Percentiles rank a stretch among this genome's conserved stretches.
phyloP scores from a whole-genome alignment of 2,329 filamentous ascomycete species.

The Sphaerulina musiva region DNA sequence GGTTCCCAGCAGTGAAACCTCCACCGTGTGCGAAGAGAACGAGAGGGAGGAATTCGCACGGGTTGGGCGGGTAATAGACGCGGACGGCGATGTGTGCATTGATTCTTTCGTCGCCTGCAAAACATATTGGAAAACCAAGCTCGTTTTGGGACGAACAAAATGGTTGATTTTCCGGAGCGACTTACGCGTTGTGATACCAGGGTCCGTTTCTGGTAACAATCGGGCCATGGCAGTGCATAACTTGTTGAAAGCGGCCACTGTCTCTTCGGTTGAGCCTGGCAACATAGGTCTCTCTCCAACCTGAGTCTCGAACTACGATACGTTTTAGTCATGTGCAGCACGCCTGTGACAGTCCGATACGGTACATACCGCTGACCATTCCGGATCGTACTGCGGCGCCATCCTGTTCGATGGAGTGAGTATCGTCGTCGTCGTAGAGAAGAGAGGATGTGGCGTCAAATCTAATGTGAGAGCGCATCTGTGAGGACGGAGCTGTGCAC shows the following conservation, averaged over 20 bases:
- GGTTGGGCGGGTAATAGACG: conserved; percentile 16
- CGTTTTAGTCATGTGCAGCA: not conserved
- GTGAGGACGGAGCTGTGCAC: not conserved
- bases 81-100: conserved; percentile 10
- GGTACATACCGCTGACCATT: conserved; percentile 4
- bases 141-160: too few species aligned
- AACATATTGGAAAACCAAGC: not conserved
- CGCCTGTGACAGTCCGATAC: not conserved
- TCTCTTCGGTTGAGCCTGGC: not conserved
- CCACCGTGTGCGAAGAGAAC: conserved; percentile 36
- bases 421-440: too few species aligned
- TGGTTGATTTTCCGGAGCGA: too few species aligned
- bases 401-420: not conserved
- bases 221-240: not conserved
- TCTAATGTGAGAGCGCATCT: not conserved
- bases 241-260: not conserved
- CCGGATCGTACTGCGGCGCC: not conserved
- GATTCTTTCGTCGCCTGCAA: conserved; percentile 9
- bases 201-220: not conserved
- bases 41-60: conserved; percentile 25
- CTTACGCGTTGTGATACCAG: not conserved
- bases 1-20: conserved; percentile 33
- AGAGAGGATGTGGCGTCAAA: not conserved
- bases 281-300: not conserved
- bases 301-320: conserved; percentile 7